Percentiles rank a stretch among this genome's conserved stretches.
phyloP scores from a whole-genome alignment of 148 eudicot species.

The Diospyros lotus region DNA sequence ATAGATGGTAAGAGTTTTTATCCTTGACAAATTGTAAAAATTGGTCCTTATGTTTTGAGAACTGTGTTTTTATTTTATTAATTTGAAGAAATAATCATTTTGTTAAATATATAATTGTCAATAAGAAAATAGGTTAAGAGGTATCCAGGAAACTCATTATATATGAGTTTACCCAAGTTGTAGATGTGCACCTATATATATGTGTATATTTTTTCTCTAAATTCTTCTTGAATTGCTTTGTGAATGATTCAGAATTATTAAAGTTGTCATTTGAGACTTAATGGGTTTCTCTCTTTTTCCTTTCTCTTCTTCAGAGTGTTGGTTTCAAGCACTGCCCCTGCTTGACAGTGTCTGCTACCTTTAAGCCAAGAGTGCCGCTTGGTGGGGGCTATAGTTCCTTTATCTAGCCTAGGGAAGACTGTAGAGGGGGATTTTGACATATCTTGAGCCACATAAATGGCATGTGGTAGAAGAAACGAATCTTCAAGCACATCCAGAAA shows the following conservation, averaged over 20 bases:
- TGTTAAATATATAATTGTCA: too few relatives aligned
- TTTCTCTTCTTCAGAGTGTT: slow-evolving; percentile 43
- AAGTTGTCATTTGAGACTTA: not conserved
- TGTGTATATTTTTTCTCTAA: too few relatives aligned
- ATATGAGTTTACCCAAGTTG: too few relatives aligned
- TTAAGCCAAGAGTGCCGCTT: slow-evolving; percentile 76
- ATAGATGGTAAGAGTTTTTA: too few relatives aligned
- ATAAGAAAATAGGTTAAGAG: too few relatives aligned
- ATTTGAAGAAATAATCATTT: too few relatives aligned
- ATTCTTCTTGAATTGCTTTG: too few relatives aligned
- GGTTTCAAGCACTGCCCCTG: slow-evolving; percentile 60
- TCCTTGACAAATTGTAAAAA: too few relatives aligned
- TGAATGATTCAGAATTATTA: not conserved
- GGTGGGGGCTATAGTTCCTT: slow-evolving; percentile 79
- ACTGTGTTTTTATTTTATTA: too few relatives aligned
- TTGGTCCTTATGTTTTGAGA: too few relatives aligned
- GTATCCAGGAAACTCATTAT: too few relatives aligned
- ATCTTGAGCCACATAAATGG: not conserved
- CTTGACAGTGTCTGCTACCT: slow-evolving; percentile 52
- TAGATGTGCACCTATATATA: too few relatives aligned
- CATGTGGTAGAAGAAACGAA: not conserved
- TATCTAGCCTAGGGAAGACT: slow-evolving; percentile 16
- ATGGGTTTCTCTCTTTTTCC: slow-evolving; percentile 1
- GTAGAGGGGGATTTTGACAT: not conserved
- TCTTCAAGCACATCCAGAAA: not conserved